Percentiles rank a stretch among this genome's conserved stretches.
phyloP scores from a whole-genome alignment of 2,329 filamentous ascomycete genomes.

The Scedosporium boydii region DNA sequence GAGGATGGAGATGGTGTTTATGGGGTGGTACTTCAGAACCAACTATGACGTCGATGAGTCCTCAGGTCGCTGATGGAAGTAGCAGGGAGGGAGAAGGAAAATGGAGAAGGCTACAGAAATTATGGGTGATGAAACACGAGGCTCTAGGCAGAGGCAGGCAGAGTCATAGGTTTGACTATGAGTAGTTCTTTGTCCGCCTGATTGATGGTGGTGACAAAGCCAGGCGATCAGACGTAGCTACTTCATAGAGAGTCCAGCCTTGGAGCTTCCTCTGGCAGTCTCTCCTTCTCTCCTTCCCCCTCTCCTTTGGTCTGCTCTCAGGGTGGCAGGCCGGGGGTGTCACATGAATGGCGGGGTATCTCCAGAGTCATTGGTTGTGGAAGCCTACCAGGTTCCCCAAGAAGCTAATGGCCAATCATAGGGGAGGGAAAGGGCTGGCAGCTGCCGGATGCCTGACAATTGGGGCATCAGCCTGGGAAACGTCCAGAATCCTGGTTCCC shows the following conservation, averaged over 20 bases:
- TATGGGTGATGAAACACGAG: too few species aligned
- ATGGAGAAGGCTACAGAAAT: too few species aligned
- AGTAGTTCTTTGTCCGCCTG: not conserved
- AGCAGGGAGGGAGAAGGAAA: too few species aligned
- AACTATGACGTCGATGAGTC: not conserved
- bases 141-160: too few species aligned
- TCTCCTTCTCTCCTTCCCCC: not conserved
- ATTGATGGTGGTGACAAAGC: not conserved
- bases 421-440: not conserved
- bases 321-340: not conserved
- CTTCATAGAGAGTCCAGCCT: not conserved
- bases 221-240: not conserved
- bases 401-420: not conserved
- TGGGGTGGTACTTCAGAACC: too few species aligned
- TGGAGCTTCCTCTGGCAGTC: not conserved
- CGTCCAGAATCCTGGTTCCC: too few species aligned
- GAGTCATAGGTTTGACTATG: too few species aligned
- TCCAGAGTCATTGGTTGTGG: not conserved
- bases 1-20: too few species aligned
- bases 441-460: not conserved
- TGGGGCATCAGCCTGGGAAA: too few species aligned
- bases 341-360: conserved; percentile 5
- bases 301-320: not conserved
- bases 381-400: not conserved
- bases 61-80: too few species aligned